These are phyloP conservation scores for Neurospora sp. DNA, from an alignment of 2,329 filamentous ascomycete species.

Conservation along the genomic window DNA sequence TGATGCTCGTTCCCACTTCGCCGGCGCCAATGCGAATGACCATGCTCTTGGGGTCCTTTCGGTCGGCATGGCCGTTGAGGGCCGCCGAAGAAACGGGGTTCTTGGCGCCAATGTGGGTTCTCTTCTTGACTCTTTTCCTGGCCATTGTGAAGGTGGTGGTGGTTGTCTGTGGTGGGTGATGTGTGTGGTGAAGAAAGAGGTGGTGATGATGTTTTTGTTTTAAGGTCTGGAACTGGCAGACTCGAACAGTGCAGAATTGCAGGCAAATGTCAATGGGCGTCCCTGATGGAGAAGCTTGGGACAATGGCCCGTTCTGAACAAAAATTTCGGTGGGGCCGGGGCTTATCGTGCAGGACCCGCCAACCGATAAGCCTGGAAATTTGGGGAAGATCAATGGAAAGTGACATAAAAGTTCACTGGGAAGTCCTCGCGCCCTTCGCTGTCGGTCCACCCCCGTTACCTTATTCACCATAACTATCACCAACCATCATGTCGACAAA, in stretches of 20 bases:
- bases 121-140: slow-evolving; percentile 73
- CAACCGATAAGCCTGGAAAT: slow-evolving; percentile 7
- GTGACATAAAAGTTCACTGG: slow-evolving; percentile 8
- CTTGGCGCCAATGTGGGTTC: slow-evolving; percentile 65
- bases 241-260: background rate
- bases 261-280: background rate
- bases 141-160: slow-evolving; percentile 49
- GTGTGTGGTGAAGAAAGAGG: slow-evolving; percentile 11
- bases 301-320: slow-evolving; percentile 4
- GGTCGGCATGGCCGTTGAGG: slow-evolving; percentile 49
- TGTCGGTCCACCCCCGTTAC: background rate
- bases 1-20: slow-evolving; percentile 84
- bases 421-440: background rate
- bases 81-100: slow-evolving; percentile 42
- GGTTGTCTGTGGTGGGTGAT: slow-evolving; percentile 6
- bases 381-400: background rate
- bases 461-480: background rate
- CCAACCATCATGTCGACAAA: slow-evolving; percentile 14
- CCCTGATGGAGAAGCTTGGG: background rate
- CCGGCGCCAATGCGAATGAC: slow-evolving; percentile 94
- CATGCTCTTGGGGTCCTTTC: slow-evolving; percentile 84
- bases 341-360: slow-evolving; percentile 7
- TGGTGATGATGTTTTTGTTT: slow-evolving; percentile 4
- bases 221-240: slow-evolving; percentile 7
- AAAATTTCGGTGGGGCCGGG: slow-evolving; percentile 17